Base-by-base conservation (phyloP, 306 rosid species). In the Urtica urens region DNA sequence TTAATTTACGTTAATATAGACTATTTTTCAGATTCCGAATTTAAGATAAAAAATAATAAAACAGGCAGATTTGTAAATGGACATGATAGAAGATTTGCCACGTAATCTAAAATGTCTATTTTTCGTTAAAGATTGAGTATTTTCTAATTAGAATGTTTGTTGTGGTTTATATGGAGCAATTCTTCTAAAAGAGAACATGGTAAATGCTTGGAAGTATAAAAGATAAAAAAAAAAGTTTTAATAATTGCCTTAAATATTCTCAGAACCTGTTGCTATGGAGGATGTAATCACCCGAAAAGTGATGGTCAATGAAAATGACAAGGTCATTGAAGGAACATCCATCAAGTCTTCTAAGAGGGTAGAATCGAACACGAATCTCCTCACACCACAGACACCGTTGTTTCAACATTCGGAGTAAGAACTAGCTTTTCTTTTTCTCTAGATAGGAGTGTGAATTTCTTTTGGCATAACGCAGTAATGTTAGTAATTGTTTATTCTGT, bases 361-460 rank as follows among this genome's bases (percentile, higher is more conserved):
- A 55, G 61, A 64, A 60, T 24, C 53, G 63, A 44, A 49, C 53
- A 60, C 41, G 62, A 65, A 59, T 62, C 53, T 57, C 68, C 61
- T 65, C 63, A 47, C 74, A 3, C 82, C 78, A 11, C 17, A 50
- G 48, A 67, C 86, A 6, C 75, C 88, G 18, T 58, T 65, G 21
- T 50, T 78, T 38, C 68, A 70, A 38, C 66, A 66, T 56, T 70
- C 72, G 4, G 63, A 62, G 93, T 81, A 76, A 66, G 80, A 3
- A 35, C 47, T 25, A 20, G 10, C 37, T 8, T 31, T 31, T 31
- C 37, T 7, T 7, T 31, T 31, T 31, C 10, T 31, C 37, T 7
- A 31, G 13, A 31, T 13, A 8, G 2, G 37, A 31, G 7, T 31
- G 13, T 8, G 2, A 31, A 31, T 31, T 31, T 13, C 37, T 31